Percentiles rank a stretch among this genome's conserved stretches.
Evolutionary conservation across 495 filamentous ascomycete genomes (phyloP).

Genomic region (Penicillium daleae): DNA sequence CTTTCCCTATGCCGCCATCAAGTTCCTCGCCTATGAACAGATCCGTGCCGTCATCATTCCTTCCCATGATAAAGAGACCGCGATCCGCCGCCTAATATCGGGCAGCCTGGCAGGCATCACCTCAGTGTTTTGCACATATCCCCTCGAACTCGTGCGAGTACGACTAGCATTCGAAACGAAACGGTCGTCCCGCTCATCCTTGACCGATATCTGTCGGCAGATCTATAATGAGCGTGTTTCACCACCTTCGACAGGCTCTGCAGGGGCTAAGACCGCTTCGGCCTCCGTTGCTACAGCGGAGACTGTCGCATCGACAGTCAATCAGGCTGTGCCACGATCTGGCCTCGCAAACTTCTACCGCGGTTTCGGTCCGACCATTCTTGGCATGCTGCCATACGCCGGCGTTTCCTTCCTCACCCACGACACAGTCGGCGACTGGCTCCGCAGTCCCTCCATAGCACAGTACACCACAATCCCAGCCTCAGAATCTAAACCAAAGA

Average conservation of each 20-base stretch:
- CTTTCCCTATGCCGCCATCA: slow-evolving; percentile 96
- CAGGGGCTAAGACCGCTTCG: slow-evolving; percentile 30
- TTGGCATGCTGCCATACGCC: slow-evolving; percentile 96
- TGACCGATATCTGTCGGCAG: slow-evolving; percentile 72
- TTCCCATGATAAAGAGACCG: slow-evolving; percentile 72
- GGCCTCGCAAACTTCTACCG: slow-evolving; percentile 92
- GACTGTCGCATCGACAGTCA: slow-evolving; percentile 40
- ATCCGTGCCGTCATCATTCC: slow-evolving; percentile 77
- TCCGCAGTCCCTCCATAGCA: slow-evolving; percentile 67
- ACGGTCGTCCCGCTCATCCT: slow-evolving; percentile 62
- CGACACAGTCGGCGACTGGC: slow-evolving; percentile 79
- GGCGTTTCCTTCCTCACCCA: slow-evolving; percentile 97
- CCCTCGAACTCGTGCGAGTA: slow-evolving; percentile 88
- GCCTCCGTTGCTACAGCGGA: slow-evolving; percentile 39
- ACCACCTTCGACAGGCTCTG: slow-evolving; percentile 32
- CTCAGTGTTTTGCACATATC: slow-evolving; percentile 94
- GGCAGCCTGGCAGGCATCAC: slow-evolving; percentile 85
- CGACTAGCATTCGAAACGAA: slow-evolving; percentile 93
- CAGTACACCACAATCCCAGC: slow-evolving; percentile 66
- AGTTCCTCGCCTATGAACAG: slow-evolving; percentile 97
- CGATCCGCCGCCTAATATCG: slow-evolving; percentile 72
- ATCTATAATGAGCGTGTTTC: slow-evolving; percentile 77
- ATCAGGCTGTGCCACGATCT: slow-evolving; percentile 56
- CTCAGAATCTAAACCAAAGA: slow-evolving; percentile 35
- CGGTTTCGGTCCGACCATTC: slow-evolving; percentile 84